Base-by-base conservation (phyloP, 1,284 basidiomycete species). In the Leccinum olivaceoglutinosum region DNA sequence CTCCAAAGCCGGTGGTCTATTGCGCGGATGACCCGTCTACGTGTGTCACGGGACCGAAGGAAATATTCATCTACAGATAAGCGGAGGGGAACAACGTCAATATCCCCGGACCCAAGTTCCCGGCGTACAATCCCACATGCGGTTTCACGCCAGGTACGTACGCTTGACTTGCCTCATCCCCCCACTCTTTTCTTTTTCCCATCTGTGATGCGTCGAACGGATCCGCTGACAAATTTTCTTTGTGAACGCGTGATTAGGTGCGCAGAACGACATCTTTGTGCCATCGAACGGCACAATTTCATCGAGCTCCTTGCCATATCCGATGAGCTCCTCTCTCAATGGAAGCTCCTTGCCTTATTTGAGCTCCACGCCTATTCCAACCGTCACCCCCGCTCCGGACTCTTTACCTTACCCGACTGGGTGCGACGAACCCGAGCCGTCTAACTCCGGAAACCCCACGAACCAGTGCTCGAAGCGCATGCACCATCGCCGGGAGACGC, bases 231-330 rank as follows among this genome's bases (percentile, higher is more conserved):
- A 70, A 46, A 9, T 41, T 34, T 16, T 21, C 12, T 9, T 29
- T n/a, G 3, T 44, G 10, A 62, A 54, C 7, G 14, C 21, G 4
- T 18, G 51, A 53, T 46, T 25, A 68, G 67, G 67, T 21, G n/a
- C 67, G n/a, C 67, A 68, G 29, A 10, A n/a, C 0, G 67, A 68
- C 21, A 68, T 68, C 16, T 68, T 70, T 8, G 60, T 39, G 11
- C 11, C 36, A 39, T 6, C 4, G 29, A 29, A 29, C 29, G 29
- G 29, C 29, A 29, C 38, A 39, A 6, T 6, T 39, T 14, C 5
- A 14, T 39, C 12, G 38, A 39, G 6, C 44, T 5, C 5, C 12
- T 25, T 21, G 21, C 8, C 21, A 5, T 10, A 4, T 18, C 18
- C 29, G 29, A 29, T n/a, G 18, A 53, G 21, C 14, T 21, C 25